Conservation (phyloP, 441 rosid genomes). For the Viola pubescens region DNA sequence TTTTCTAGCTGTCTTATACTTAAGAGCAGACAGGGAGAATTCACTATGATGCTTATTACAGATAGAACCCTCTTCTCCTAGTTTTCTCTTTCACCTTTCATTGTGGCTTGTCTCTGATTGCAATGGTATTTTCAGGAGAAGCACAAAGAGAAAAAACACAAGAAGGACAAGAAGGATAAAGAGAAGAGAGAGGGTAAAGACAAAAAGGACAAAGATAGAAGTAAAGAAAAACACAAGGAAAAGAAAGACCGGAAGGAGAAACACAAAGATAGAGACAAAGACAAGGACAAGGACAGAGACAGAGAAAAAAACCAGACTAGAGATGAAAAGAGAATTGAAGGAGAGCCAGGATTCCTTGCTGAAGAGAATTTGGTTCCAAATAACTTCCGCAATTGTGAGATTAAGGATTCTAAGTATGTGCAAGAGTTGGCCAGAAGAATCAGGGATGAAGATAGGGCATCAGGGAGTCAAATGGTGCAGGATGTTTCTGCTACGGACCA, state of each 20-base stretch:
- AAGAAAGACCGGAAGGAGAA: conserved; percentile 49
- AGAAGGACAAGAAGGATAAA: conserved; percentile 48
- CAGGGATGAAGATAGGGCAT: conserved; percentile 41
- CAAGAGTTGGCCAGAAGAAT: conserved; percentile 51
- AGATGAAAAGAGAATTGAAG: conserved; percentile 32
- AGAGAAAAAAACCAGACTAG: conserved; percentile 29
- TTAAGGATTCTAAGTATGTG: conserved; percentile 33
- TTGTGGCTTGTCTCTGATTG: background rate
- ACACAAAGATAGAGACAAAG: conserved; percentile 21
- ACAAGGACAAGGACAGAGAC: conserved; percentile 27
- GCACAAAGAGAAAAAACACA: conserved; percentile 47
- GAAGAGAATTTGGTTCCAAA: conserved; percentile 29
- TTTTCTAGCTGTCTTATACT: too few species aligned
- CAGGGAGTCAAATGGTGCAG: conserved; percentile 40
- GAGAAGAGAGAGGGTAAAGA: conserved; percentile 47
- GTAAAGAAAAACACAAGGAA: conserved; percentile 43
- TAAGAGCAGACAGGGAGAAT: too few species aligned
- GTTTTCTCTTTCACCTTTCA: background rate
- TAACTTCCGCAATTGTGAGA: conserved; percentile 24
- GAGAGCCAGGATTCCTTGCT: conserved; percentile 20
- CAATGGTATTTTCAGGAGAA: conserved; percentile 40
- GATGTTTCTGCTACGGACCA: conserved; percentile 23
- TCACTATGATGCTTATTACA: too few species aligned
- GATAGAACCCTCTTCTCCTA: too few species aligned
- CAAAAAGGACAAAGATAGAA: conserved; percentile 45